Base-by-base conservation (phyloP, 495 filamentous ascomycete species). In the Penicillium antarcticum region DNA sequence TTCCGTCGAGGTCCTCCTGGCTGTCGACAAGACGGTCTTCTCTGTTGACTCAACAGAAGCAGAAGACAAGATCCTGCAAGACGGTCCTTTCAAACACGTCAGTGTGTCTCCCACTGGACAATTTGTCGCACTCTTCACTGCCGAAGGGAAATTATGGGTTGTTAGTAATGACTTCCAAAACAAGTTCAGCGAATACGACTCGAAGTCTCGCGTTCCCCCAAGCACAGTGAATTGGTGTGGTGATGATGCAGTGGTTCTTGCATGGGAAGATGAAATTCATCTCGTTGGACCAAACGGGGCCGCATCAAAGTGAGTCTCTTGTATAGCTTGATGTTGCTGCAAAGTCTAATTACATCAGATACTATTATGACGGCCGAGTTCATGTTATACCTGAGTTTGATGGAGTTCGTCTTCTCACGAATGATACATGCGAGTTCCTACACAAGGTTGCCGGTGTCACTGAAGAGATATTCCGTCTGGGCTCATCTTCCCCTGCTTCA, bases 181-280 rank as follows among this genome's bases (percentile, higher is more conserved):
- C 55, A 87, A 92, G 50, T 74, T 95, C 52, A 92, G 88, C 64
- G 92, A 98, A 64, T 91, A 97, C 64, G 87, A 96, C 65, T 91
- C 91, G 0, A 84, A 82, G 50, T 88, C 87, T 19, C 88, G 84
- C 57, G 92, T 87, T n/a, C 75, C 84, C 1, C 95, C 94, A 1
- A 90, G 89, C 60, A 86, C 92, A 47, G 78, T 98, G 44, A 84
- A 91, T 54, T 98, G 94, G 94, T 97, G 94, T 68, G 92, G 94
- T 13, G 95, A 96, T 52, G 90, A 97, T 69, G 88, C 91, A 6
- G 90, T 97, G 8, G 84, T 95, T 39, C 82, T 97, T 52, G 91
- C 90, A 12, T 98, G 94, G 94, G 94, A 96, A 58, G 94, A 98
- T 69, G 94, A 98, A 60, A 85, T 97, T n/a, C 94, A 97, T 63